Percentiles rank a stretch among this genome's conserved stretches.
Evolutionary conservation across 768 basidiomycete genomes (phyloP).

Genomic region (Lentinula boryana): DNA sequence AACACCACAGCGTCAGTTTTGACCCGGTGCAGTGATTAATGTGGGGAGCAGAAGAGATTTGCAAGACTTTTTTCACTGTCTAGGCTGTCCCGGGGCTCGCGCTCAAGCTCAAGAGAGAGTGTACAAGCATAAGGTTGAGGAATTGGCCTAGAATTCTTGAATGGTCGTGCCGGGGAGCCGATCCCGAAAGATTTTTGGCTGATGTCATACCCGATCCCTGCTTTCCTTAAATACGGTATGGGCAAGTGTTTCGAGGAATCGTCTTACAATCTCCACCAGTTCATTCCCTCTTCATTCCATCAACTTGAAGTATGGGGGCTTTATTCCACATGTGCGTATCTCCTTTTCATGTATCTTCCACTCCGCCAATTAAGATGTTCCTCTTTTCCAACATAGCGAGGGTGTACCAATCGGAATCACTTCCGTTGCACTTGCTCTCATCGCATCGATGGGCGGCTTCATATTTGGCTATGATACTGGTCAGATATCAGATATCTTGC

Average conservation of each 20-base stretch:
- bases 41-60: too few relatives aligned
- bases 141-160: neutral
- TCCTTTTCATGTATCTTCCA: neutral
- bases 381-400: slow-evolving; percentile 27
- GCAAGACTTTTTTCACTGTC: too few relatives aligned
- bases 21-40: too few relatives aligned
- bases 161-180: neutral
- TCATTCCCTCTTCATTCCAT: neutral
- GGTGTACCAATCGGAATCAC: slow-evolving; percentile 58
- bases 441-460: slow-evolving; percentile 70
- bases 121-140: neutral
- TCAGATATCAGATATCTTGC: slow-evolving; percentile 70
- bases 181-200: neutral
- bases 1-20: too few relatives aligned
- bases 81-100: too few relatives aligned
- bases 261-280: neutral
- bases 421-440: slow-evolving; percentile 58
- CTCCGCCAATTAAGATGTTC: neutral
- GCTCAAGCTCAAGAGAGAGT: too few relatives aligned
- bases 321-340: slow-evolving; percentile 10
- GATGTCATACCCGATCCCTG: neutral
- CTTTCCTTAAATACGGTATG: neutral
- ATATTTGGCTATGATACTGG: slow-evolving; percentile 70
- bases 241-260: neutral
- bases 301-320: neutral